phyloP scores from a whole-genome alignment of 2,329 filamentous ascomycete genomes.

The Aureobasidium lini region DNA sequence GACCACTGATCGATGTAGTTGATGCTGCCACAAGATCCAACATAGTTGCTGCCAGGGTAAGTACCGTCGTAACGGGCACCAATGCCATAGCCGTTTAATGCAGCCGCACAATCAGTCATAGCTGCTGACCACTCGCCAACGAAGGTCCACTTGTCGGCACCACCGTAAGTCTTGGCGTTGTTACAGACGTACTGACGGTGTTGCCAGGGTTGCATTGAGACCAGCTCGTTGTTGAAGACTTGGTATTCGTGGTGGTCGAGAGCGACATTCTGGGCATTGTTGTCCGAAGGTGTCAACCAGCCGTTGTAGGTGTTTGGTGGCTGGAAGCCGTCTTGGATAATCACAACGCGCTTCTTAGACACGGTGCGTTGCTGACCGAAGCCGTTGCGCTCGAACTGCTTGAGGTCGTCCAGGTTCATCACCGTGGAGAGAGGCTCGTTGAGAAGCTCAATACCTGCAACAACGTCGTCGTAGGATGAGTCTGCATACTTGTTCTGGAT shows the following conservation, averaged over 20 bases:
- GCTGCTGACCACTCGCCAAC: slow-evolving; percentile 64
- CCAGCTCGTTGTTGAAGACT: slow-evolving; percentile 48
- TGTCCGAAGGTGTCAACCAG: slow-evolving; percentile 46
- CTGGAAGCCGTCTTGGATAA: slow-evolving; percentile 53
- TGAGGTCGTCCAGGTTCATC: slow-evolving; percentile 38
- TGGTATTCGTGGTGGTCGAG: slow-evolving; percentile 66
- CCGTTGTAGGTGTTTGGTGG: slow-evolving; percentile 52
- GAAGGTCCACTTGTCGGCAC: slow-evolving; percentile 58
- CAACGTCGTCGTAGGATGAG: slow-evolving; percentile 47
- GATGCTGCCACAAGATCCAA: slow-evolving; percentile 50
- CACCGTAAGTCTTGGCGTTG: slow-evolving; percentile 41
- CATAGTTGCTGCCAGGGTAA: slow-evolving; percentile 37
- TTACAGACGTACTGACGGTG: slow-evolving; percentile 53
- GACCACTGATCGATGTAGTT: slow-evolving; percentile 43
- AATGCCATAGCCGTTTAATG: slow-evolving; percentile 43
- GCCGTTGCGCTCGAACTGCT: slow-evolving; percentile 50
- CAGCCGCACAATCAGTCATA: slow-evolving; percentile 53
- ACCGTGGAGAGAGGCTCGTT: slow-evolving; percentile 49
- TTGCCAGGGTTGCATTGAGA: slow-evolving; percentile 43
- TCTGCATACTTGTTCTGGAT: slow-evolving; percentile 53
- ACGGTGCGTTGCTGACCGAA: slow-evolving; percentile 34
- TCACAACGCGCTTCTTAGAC: slow-evolving; percentile 35
- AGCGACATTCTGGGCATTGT: slow-evolving; percentile 47
- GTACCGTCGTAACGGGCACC: slow-evolving; percentile 56
- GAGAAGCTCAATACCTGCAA: slow-evolving; percentile 50